Base-by-base conservation (phyloP, 805 yeast genomes). In the Lipomyces spencermartinsiae region DNA sequence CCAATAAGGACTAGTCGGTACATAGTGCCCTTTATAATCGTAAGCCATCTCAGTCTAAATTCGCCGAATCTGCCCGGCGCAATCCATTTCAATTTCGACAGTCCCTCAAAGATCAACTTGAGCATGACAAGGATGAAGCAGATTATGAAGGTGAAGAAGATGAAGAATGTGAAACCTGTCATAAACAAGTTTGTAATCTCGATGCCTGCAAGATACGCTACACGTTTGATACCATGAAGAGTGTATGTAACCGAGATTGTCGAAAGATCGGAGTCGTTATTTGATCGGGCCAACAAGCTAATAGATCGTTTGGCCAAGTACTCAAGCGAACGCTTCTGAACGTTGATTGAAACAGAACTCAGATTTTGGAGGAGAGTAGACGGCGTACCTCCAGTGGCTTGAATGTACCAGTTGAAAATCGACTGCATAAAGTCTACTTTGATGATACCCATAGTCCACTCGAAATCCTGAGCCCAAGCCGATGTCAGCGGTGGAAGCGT, bases 391-490 rank as follows among this genome's bases (percentile, higher is more conserved):
- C 97, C 97, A 0, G 99, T 95, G 7, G 97, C 82, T 80, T 94
- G 97, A 62, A 94, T 89, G 78, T 94, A 94, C 99, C 99, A 94
- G 77, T 89, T 86, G 72, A 95, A 89, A 19, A 77, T 76, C 4
- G 64, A 62, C 78, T 93, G 97, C 86, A 94, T 89, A 75, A 93
- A 91, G 14, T 80, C 78, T 7, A 88, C 86, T 63, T 85, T 84
- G 74, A 95, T 91, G 71, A 94, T 89, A 59, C 99, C 99, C 86
- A 94, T 86, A 1, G 98, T 88, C 98, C 98, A 94, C 79, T 87
- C 88, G 83, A 95, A 95, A 81, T 94, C 95, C 80, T 94, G 97
- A 39, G 96, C 88, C 99, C 99, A 94, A 1, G 98, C 93, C 2
- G 97, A 92, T 4, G 98, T 98, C 73, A 95, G 93, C 1, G 99